Evolutionary conservation across 257 asterid species (phyloP).

Genomic region (Solanum bulbocastanum): DNA sequence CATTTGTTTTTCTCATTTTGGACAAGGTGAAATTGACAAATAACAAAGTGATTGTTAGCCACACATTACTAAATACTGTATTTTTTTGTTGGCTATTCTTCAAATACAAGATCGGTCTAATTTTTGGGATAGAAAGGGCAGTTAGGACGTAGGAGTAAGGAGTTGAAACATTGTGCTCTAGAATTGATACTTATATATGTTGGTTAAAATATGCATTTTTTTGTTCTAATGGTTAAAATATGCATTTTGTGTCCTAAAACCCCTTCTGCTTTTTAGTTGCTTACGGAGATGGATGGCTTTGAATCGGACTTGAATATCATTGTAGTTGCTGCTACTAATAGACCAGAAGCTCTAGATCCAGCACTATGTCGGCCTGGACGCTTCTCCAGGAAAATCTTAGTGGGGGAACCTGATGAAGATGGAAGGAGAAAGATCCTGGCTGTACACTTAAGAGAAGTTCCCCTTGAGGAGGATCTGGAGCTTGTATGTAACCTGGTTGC

Average conservation of each 20-base stretch:
- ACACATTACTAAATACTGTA: neutral
- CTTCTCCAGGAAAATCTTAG: constrained; percentile 91
- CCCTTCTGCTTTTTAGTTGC: constrained; percentile 42
- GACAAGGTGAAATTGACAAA: neutral
- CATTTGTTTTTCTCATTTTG: neutral
- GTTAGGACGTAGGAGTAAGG: neutral
- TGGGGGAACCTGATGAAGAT: constrained; percentile 88
- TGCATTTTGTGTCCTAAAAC: neutral
- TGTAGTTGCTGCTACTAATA: constrained; percentile 91
- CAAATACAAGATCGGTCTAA: neutral
- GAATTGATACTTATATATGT: neutral
- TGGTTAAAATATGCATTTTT: neutral
- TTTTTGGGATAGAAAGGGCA: neutral
- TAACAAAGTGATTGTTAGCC: neutral
- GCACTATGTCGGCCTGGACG: constrained; percentile 98
- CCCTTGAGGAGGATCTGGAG: constrained; percentile 68
- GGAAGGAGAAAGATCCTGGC: constrained; percentile 86
- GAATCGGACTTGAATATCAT: constrained; percentile 61
- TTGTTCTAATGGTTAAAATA: neutral
- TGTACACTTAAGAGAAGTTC: constrained; percentile 87
- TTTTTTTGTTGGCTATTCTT: neutral
- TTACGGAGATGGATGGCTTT: constrained; percentile 99
- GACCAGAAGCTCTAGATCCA: constrained; percentile 95
- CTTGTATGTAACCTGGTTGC: constrained; percentile 82
- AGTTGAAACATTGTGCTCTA: neutral